Conservation (phyloP, 1,284 basidiomycete genomes). For the Trametes versicolor region DNA sequence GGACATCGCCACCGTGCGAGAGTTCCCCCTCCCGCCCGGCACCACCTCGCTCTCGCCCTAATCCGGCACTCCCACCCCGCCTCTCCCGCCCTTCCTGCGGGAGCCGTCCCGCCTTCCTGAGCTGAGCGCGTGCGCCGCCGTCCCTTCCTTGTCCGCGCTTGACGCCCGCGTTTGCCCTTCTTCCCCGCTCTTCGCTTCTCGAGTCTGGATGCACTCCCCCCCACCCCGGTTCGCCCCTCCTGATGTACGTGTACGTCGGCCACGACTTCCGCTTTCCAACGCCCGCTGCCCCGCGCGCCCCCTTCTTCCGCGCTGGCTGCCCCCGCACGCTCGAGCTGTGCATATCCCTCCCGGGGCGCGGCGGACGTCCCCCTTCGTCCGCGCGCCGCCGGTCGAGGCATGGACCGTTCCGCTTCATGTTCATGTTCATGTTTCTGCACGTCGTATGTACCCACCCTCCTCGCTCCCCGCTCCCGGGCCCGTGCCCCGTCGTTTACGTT, state of each 20-base stretch:
- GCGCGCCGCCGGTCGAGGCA: conserved; percentile 18
- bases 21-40: conserved; percentile 40
- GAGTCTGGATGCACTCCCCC: conserved; percentile 34
- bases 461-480: background rate
- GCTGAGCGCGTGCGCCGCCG: conserved; percentile 36
- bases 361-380: background rate
- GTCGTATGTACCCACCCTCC: conserved; percentile 8
- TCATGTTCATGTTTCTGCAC: conserved; percentile 9
- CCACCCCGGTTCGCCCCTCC: conserved; percentile 16
- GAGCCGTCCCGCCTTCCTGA: conserved; percentile 14
- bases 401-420: conserved; percentile 13
- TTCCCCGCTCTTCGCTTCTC: conserved; percentile 20
- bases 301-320: conserved; percentile 17
- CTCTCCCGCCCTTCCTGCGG: conserved; percentile 5
- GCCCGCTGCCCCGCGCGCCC: conserved; percentile 9
- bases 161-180: conserved; percentile 27
- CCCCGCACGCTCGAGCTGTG: conserved; percentile 12
- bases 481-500: conserved; percentile 17
- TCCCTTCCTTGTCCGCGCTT: conserved; percentile 33
- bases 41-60: conserved; percentile 24
- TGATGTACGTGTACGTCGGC: conserved; percentile 33
- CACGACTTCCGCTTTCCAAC: conserved; percentile 23
- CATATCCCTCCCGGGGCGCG: conserved; percentile 10
- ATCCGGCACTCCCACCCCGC: conserved; percentile 6
- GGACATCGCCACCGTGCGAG: conserved; percentile 38